Percentiles rank a stretch among this genome's conserved stretches.
Conservation (phyloP, 2,329 filamentous ascomycete species). For the Venturia nashicola region DNA sequence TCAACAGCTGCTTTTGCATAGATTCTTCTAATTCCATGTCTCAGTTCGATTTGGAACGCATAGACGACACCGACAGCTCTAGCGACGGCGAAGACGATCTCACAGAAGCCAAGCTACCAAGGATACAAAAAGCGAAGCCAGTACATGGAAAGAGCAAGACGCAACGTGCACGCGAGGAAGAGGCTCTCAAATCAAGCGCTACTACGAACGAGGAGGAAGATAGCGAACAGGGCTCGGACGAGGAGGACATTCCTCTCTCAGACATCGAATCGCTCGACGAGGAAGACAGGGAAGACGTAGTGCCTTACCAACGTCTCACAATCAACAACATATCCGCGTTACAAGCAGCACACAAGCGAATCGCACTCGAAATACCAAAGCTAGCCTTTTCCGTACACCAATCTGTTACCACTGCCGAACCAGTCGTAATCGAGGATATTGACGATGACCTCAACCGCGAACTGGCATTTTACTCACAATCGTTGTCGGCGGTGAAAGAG, state of each 20-base stretch:
- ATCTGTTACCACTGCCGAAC: slow-evolving; percentile 54
- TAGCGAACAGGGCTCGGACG: slow-evolving; percentile 52
- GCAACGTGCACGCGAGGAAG: slow-evolving; percentile 3
- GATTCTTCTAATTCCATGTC: not conserved
- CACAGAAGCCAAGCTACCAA: slow-evolving; percentile 2
- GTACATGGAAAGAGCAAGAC: not conserved
- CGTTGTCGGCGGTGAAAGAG: slow-evolving; percentile 62
- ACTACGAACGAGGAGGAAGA: slow-evolving; percentile 17
- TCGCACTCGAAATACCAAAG: slow-evolving; percentile 54
- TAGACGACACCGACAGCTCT: slow-evolving; percentile 14
- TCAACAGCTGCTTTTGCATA: not conserved
- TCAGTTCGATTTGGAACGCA: slow-evolving; percentile 11
- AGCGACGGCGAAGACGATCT: slow-evolving; percentile 6
- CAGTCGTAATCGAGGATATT: slow-evolving; percentile 66
- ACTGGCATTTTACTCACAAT: slow-evolving; percentile 85
- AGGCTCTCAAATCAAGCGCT: not conserved
- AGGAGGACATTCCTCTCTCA: slow-evolving; percentile 80
- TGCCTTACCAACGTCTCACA: slow-evolving; percentile 83
- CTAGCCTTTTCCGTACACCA: slow-evolving; percentile 78
- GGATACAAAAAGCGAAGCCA: not conserved
- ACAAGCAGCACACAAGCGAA: slow-evolving; percentile 65
- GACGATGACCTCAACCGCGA: slow-evolving; percentile 89
- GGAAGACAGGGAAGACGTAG: slow-evolving; percentile 73
- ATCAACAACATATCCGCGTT: slow-evolving; percentile 96
- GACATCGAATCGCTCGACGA: slow-evolving; percentile 70